Base-by-base conservation (phyloP, 768 basidiomycete genomes). In the Tulasnella sp. region DNA sequence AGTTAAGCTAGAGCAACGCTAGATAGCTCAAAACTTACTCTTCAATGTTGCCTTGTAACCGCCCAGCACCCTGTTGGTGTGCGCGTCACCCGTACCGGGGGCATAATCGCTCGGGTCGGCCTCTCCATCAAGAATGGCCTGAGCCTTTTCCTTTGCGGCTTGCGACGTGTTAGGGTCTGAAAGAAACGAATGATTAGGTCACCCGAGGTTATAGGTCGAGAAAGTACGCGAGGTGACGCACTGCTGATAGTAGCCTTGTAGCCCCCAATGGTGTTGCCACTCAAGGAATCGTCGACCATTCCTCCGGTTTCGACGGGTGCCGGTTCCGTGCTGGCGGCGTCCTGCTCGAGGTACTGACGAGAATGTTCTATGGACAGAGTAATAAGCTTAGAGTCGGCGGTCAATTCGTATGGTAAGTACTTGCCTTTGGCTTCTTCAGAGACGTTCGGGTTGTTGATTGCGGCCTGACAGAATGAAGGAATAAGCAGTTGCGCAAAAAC, bases 81-180 rank as follows among this genome's bases (percentile, higher is more conserved):
- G 77, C 9, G 71, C 40, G n/a, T 77, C 77, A n/a, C 42, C 70
- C 23, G 61, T 70, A 26, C 67, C 84, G 0, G 82, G 79, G 29
- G 57, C 67, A n/a, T 42, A 44, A 13, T 46, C 57, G n/a, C 73
- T 44, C 3, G 71, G 40, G 23, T 72, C 77, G 46, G 23, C 77
- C 51, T 86, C 85, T 5, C 86, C 87, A 67, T 84, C 83, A 73
- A 90, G 84, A 42, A 90, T 86, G 79, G 89, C 89, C 39, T 85
- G 85, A 13, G 90, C 90, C 55, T 89, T 89, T 5, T 82, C 78
- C 82, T 90, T 90, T 7, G 89, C 90, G 55, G 86, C 81, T 16
- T 83, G 82, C 0, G 89, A 89, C 4, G 86, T 86, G 70, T 85
- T 26, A 0, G 85, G 85, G 81, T 89, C 89, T 87, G 71, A 18